phyloP scores from a whole-genome alignment of 495 filamentous ascomycete species.

The Tuber indicum region DNA sequence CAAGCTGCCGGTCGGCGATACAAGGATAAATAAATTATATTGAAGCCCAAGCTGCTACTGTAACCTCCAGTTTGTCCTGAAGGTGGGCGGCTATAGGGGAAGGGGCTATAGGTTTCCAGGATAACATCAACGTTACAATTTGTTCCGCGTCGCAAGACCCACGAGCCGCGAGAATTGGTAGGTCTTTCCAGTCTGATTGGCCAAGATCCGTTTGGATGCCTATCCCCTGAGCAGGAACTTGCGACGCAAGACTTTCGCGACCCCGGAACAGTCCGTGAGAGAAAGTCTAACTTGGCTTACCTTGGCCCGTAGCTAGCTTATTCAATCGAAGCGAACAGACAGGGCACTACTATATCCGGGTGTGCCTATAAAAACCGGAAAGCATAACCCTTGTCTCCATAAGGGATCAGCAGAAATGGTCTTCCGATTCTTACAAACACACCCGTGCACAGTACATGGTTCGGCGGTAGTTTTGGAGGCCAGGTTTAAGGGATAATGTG shows the following conservation, averaged over 20 bases:
- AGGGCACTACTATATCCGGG: not conserved
- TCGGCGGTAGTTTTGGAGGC: not conserved
- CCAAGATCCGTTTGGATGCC: no score
- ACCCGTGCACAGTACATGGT: not conserved
- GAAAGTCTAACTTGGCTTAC: not conserved
- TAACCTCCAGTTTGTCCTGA: not conserved
- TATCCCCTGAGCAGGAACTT: no score
- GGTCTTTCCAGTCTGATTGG: no score
- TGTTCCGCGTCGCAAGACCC: no score
- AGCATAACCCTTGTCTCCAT: not conserved
- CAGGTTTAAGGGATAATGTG: not conserved
- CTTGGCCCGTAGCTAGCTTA: not conserved
- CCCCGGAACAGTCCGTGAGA: not conserved
- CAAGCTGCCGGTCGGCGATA: no score
- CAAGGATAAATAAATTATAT: no score
- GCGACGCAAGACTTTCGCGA: no score
- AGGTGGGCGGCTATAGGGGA: not conserved
- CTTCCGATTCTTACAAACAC: not conserved
- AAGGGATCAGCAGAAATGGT: not conserved
- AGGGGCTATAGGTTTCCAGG: not conserved
- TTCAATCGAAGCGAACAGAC: not conserved
- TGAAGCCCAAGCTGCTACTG: not conserved
- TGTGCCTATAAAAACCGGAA: not conserved
- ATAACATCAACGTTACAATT: not conserved
- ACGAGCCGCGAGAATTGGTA: no score